phyloP scores from a whole-genome alignment of 306 rosid genomes.

The Medicago ruthenica region DNA sequence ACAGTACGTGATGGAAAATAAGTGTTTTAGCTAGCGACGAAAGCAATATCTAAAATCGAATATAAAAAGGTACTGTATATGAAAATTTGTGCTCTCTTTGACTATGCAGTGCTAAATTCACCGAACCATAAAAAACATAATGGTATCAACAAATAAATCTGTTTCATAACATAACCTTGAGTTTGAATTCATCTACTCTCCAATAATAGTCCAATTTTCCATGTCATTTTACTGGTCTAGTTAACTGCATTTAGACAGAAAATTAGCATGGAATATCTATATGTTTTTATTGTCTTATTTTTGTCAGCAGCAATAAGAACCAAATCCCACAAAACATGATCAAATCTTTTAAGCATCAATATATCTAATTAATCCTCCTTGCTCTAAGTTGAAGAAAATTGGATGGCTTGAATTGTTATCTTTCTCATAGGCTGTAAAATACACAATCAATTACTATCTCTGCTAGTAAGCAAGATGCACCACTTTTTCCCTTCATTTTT shows the following conservation, averaged over 20 bases:
- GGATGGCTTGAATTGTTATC: neutral
- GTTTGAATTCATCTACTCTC: constrained; percentile 11
- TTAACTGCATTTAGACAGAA: constrained; percentile 34
- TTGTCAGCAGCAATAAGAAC: constrained; percentile 30
- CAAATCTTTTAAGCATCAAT: neutral
- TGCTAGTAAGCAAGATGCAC: neutral
- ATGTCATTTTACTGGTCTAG: constrained; percentile 3
- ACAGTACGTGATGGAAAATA: too few relatives aligned
- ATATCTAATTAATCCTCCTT: neutral
- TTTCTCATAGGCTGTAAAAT: neutral
- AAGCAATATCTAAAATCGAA: too few relatives aligned
- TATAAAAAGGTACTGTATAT: neutral
- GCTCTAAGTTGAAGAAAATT: neutral
- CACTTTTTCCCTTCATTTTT: neutral
- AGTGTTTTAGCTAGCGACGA: too few relatives aligned
- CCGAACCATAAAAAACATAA: neutral
- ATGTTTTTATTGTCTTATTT: constrained; percentile 17
- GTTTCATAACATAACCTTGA: neutral
- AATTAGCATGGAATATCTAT: neutral
- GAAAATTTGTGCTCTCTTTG: neutral
- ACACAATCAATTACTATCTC: neutral
- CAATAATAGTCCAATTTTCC: neutral
- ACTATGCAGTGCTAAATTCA: neutral
- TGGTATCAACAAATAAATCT: neutral
- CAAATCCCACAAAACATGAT: constrained; percentile 37